phyloP scores from a whole-genome alignment of 192 early-diverging fungal species.

The Coemansia javaensis region DNA sequence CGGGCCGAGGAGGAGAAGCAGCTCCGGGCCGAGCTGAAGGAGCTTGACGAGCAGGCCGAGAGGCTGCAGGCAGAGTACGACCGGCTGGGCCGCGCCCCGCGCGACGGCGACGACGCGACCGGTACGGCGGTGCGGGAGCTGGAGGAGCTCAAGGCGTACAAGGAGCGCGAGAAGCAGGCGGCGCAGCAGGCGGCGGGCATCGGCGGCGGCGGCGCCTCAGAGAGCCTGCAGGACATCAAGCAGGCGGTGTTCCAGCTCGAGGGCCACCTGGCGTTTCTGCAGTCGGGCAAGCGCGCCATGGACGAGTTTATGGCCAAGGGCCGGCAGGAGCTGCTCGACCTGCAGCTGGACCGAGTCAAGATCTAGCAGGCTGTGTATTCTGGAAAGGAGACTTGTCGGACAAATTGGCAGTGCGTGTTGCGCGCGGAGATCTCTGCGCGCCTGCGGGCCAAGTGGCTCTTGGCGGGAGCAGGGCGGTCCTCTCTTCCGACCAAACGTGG shows the following conservation, averaged over 20 bases:
- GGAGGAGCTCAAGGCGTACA: constrained; percentile 20
- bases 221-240: constrained; percentile 40
- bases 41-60: constrained; percentile 32
- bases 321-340: constrained; percentile 38
- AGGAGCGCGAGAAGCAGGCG: constrained; percentile 20
- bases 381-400: neutral
- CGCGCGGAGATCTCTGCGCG: no score
- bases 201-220: neutral
- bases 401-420: no score
- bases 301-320: constrained; percentile 32
- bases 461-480: no score
- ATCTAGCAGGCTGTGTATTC: constrained; percentile 14
- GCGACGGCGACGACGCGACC: constrained; percentile 3
- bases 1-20: constrained; percentile 41
- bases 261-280: constrained; percentile 37
- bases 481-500: no score
- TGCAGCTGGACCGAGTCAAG: constrained; percentile 40
- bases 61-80: constrained; percentile 14
- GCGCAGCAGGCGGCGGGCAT: neutral
- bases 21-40: constrained; percentile 37
- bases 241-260: constrained; percentile 42
- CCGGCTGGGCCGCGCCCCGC: neutral
- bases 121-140: constrained; percentile 23
- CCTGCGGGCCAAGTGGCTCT: no score
- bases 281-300: constrained; percentile 37